Conservation (phyloP, 2,329 filamentous ascomycete species). For the Phyllosticta paracitricarpa region DNA sequence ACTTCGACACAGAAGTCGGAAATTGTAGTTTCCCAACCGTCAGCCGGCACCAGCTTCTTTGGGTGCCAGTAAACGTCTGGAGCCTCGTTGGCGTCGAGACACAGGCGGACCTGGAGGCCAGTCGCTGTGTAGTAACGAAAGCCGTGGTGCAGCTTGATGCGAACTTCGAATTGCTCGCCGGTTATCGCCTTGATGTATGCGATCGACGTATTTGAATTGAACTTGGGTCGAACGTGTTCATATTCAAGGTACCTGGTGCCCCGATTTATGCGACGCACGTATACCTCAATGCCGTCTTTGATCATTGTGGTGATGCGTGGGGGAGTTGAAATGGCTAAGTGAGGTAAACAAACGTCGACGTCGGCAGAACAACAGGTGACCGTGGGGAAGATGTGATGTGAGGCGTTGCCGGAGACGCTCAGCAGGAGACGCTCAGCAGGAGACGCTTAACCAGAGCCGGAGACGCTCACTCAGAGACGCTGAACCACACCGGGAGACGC, state of each 20-base stretch:
- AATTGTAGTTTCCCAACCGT: neutral
- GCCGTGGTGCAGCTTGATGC: neutral
- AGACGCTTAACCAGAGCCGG: no score
- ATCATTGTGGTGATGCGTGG: neutral
- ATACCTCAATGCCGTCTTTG: conserved; percentile 5
- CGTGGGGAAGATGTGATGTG: no score
- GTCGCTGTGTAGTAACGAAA: conserved; percentile 3
- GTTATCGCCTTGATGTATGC: neutral
- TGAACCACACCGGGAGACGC: no score
- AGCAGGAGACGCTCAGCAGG: no score
- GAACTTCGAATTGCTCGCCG: neutral
- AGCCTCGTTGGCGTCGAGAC: conserved; percentile 1
- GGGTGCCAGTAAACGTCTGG: conserved; percentile 2
- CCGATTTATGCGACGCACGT: neutral
- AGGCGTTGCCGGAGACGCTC: no score
- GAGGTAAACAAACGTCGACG: no score
- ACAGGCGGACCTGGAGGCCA: conserved; percentile 2
- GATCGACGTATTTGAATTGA: neutral
- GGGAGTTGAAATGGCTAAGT: neutral
- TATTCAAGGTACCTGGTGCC: conserved; percentile 1
- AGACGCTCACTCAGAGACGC: no score
- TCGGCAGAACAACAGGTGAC: no score
- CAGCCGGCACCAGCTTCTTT: neutral
- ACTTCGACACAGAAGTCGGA: conserved; percentile 2
- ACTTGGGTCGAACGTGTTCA: neutral